Percentiles rank a stretch among this genome's conserved stretches.
These are phyloP conservation scores for Podospora pseudopauciseta DNA, from an alignment of 495 filamentous ascomycete genomes.

Conservation along the genomic window DNA sequence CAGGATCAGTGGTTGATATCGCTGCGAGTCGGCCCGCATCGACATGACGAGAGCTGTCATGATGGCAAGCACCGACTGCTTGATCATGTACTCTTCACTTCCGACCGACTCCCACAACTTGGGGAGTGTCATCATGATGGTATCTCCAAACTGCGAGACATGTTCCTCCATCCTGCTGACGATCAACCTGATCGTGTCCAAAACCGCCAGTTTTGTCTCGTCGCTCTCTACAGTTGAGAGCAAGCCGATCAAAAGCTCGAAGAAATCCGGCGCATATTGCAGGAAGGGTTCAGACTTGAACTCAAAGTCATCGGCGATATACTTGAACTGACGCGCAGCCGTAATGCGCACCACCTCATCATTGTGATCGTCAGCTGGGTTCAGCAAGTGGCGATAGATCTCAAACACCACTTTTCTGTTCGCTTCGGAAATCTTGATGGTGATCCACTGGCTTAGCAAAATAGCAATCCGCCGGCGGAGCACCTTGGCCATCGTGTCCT, in stretches of 20 bases:
- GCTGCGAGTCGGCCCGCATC: conserved; percentile 67
- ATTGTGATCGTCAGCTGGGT: conserved; percentile 70
- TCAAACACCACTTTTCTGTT: conserved; percentile 74
- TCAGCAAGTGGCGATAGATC: conserved; percentile 84
- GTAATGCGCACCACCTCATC: conserved; percentile 91
- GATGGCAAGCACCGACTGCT: conserved; percentile 84
- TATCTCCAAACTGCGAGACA: conserved; percentile 70
- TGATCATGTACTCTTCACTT: conserved; percentile 76
- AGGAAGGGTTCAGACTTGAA: conserved; percentile 67
- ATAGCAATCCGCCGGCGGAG: conserved; percentile 87
- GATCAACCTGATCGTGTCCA: conserved; percentile 77
- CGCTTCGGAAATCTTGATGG: conserved; percentile 61
- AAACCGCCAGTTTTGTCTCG: conserved; percentile 81
- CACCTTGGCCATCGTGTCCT: conserved; percentile 73
- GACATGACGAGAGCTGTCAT: conserved; percentile 73
- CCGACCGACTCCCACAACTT: conserved; percentile 78
- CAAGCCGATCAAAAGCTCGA: conserved; percentile 67
- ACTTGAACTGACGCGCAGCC: conserved; percentile 76
- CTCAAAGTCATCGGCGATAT: conserved; percentile 76
- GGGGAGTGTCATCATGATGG: conserved; percentile 75
- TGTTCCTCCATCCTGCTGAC: conserved; percentile 74
- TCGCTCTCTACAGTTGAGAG: conserved; percentile 75
- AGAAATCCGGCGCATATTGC: conserved; percentile 66
- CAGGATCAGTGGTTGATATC: conserved; percentile 69
- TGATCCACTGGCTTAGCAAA: conserved; percentile 83